These are phyloP conservation scores for Aspergillus calidoustus DNA, from an alignment of 2,329 filamentous ascomycete species.

Conservation along the genomic window DNA sequence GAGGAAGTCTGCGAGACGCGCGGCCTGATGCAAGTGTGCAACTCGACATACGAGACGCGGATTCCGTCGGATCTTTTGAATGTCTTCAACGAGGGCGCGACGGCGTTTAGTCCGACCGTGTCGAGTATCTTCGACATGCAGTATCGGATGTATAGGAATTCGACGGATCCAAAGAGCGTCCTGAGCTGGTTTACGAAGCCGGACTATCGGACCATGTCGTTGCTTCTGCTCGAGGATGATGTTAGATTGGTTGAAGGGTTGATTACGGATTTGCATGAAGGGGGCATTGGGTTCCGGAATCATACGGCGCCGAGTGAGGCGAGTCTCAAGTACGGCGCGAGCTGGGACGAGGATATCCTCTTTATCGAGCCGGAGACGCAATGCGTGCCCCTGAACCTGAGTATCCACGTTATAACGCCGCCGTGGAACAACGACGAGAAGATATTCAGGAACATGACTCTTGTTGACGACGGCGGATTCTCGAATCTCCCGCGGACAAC, in stretches of 20 bases:
- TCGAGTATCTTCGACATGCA: slow-evolving; percentile 53
- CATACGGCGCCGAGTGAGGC: slow-evolving; percentile 44
- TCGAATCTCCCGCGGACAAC: background rate
- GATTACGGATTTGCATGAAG: slow-evolving; percentile 47
- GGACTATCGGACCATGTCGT: slow-evolving; percentile 35
- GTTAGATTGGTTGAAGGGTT: slow-evolving; percentile 49
- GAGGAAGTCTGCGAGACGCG: background rate
- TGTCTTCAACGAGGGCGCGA: slow-evolving; percentile 45
- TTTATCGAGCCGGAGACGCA: slow-evolving; percentile 53
- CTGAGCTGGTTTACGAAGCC: slow-evolving; percentile 21
- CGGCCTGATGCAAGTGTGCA: background rate
- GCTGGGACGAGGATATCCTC: slow-evolving; percentile 55
- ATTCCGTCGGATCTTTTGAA: slow-evolving; percentile 42
- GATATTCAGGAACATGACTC: slow-evolving; percentile 16
- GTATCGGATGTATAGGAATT: slow-evolving; percentile 31
- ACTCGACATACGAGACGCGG: slow-evolving; percentile 34
- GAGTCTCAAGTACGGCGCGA: slow-evolving; percentile 36
- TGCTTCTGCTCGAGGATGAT: slow-evolving; percentile 39
- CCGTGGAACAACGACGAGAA: too few relatives aligned
- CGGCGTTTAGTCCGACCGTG: slow-evolving; percentile 29
- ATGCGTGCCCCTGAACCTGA: slow-evolving; percentile 49
- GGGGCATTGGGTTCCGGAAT: slow-evolving; percentile 53
- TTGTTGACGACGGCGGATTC: slow-evolving; percentile 34
- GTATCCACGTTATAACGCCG: background rate
- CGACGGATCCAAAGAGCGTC: slow-evolving; percentile 6